phyloP scores from a whole-genome alignment of 805 yeast species.

The Teunomyces barrocoloradensis region DNA sequence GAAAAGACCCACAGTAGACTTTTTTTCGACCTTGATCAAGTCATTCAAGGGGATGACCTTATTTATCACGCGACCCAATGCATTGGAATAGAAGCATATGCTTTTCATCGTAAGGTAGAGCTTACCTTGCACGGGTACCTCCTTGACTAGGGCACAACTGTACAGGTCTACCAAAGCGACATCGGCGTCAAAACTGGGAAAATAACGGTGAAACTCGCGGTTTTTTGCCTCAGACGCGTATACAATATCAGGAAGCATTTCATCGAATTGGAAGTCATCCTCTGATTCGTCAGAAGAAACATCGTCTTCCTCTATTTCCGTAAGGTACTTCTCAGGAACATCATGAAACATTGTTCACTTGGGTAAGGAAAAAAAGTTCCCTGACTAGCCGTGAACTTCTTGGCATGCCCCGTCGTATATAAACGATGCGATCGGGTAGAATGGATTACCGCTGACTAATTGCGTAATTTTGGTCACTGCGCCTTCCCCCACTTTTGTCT shows the following conservation, averaged over 20 bases:
- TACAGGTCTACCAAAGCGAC: constrained; percentile 59
- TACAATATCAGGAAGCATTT: constrained; percentile 7
- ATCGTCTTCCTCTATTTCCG: background rate
- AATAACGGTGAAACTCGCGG: constrained; percentile 57
- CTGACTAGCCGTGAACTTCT: background rate
- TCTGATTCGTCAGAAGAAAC: background rate
- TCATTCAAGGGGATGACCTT: constrained; percentile 57
- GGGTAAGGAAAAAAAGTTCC: background rate
- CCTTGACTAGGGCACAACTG: constrained; percentile 64
- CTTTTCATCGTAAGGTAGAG: constrained; percentile 55
- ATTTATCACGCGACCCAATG: constrained; percentile 65
- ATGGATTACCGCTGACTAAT: background rate
- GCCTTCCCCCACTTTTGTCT: background rate
- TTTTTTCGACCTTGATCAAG: constrained; percentile 62
- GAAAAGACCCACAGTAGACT: constrained; percentile 62
- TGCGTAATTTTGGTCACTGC: background rate
- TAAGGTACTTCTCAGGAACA: background rate
- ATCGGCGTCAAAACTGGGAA: constrained; percentile 47
- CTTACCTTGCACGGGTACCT: constrained; percentile 67
- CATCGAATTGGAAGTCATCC: background rate
- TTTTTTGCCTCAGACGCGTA: constrained; percentile 64
- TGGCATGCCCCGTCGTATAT: background rate
- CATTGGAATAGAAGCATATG: constrained; percentile 63
- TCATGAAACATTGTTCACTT: background rate
- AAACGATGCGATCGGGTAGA: background rate